Conservation (phyloP, 192 early-diverging fungal genomes). For the Haplosporangium gracile region DNA sequence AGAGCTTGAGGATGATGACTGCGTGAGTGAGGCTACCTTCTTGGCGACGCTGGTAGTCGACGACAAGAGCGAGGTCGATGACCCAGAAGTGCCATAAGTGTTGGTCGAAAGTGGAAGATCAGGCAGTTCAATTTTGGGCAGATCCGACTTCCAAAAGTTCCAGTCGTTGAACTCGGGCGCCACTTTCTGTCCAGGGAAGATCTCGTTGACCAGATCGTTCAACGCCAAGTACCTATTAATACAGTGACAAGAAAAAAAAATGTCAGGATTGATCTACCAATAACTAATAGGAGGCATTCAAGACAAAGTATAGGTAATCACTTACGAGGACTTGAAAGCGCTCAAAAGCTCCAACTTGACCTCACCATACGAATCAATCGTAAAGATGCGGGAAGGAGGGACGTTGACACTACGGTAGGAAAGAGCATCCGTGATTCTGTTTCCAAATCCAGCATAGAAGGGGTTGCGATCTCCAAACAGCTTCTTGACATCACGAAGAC, state of each 20-base stretch:
- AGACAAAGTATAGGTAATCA: constrained; percentile 3
- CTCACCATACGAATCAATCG: constrained; percentile 93
- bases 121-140: constrained; percentile 66
- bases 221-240: constrained; percentile 75
- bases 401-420: constrained; percentile 96
- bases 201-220: constrained; percentile 95
- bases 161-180: constrained; percentile 87
- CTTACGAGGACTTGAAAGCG: constrained; percentile 86
- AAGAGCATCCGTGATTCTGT: constrained; percentile 96
- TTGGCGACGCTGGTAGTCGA: constrained; percentile 43
- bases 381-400: constrained; percentile 94
- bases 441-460: constrained; percentile 98
- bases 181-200: constrained; percentile 82
- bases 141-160: constrained; percentile 80
- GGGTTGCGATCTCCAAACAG: constrained; percentile 87
- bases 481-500: constrained; percentile 90
- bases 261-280: neutral
- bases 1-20: constrained; percentile 23
- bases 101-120: constrained; percentile 44
- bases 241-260: neutral
- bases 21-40: constrained; percentile 38
- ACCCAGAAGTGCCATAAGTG: constrained; percentile 27
- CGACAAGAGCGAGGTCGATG: constrained; percentile 34
- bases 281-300: neutral
- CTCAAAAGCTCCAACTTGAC: constrained; percentile 91